Evolutionary conservation across 1,284 basidiomycete species (phyloP).

Genomic region (Phenoliferia sp.): DNA sequence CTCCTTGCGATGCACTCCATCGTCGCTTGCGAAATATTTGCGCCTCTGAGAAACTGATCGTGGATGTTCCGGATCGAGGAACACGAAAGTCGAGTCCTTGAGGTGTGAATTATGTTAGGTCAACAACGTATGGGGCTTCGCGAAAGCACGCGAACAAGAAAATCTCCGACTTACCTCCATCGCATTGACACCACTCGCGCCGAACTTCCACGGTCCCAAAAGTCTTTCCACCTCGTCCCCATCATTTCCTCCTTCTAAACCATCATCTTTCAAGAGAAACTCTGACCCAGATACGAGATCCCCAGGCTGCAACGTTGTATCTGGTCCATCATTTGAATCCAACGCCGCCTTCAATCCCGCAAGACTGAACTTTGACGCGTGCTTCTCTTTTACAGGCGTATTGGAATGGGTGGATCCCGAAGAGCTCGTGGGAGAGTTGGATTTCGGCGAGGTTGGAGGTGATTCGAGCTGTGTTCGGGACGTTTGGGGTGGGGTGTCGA

Average conservation of each 20-base stretch:
- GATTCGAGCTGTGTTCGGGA: no score
- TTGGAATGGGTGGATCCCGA: not conserved
- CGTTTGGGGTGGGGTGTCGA: not conserved
- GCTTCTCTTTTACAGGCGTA: conserved; percentile 10
- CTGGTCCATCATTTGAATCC: conserved; percentile 5
- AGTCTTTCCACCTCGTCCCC: not conserved
- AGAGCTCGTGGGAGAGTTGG: not conserved
- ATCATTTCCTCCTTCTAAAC: not conserved
- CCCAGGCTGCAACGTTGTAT: conserved; percentile 18
- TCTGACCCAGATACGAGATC: conserved; percentile 40
- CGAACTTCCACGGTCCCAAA: conserved; percentile 45
- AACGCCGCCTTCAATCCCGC: conserved; percentile 11
- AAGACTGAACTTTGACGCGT: conserved; percentile 11
- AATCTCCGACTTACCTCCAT: conserved; percentile 36
- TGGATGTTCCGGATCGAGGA: conserved; percentile 39
- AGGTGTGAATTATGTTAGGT: not conserved
- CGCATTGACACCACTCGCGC: conserved; percentile 42
- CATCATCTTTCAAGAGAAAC: conserved; percentile 11
- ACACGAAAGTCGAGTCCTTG: conserved; percentile 46
- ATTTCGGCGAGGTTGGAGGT: not conserved
- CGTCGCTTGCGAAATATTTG: conserved; percentile 40
- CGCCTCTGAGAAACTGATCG: conserved; percentile 40
- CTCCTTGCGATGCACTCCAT: conserved; percentile 37
- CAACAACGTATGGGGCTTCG: not conserved
- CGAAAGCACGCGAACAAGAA: not conserved